Conservation (phyloP, 805 yeast genomes). For the Schizosaccharomyces japonicus region DNA sequence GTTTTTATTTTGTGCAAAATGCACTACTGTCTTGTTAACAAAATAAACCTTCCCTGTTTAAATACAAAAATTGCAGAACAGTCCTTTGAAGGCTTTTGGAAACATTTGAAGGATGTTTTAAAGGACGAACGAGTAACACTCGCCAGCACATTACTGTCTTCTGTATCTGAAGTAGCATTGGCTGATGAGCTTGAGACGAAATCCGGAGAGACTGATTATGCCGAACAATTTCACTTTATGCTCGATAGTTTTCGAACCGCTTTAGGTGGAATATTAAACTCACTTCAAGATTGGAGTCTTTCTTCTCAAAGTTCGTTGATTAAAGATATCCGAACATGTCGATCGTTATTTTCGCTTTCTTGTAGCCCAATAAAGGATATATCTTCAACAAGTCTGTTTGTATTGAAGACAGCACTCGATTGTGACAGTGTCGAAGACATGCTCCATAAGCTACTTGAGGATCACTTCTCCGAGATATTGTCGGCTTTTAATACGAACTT, state of each 20-base stretch:
- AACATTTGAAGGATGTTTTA: neutral
- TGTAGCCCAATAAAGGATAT: neutral
- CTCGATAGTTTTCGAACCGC: neutral
- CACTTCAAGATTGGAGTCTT: neutral
- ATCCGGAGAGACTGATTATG: neutral
- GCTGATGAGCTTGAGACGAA: neutral
- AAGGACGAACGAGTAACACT: neutral
- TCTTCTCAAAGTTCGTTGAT: neutral
- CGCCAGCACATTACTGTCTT: neutral
- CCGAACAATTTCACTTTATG: too few relatives aligned
- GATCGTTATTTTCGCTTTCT: neutral
- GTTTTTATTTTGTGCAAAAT: neutral
- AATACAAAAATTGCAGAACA: neutral
- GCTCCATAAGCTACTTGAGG: neutral
- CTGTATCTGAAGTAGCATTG: neutral
- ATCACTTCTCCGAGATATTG: neutral
- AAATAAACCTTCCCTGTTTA: neutral
- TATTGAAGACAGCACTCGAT: neutral
- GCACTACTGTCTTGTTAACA: neutral
- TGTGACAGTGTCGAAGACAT: neutral
- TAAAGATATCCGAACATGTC: neutral
- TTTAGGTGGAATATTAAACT: neutral
- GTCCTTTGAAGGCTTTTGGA: neutral
- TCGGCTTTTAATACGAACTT: neutral
- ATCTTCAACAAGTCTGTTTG: neutral